Conservation (phyloP, 352 stramenopile species). For the Phytopythium montanum region DNA sequence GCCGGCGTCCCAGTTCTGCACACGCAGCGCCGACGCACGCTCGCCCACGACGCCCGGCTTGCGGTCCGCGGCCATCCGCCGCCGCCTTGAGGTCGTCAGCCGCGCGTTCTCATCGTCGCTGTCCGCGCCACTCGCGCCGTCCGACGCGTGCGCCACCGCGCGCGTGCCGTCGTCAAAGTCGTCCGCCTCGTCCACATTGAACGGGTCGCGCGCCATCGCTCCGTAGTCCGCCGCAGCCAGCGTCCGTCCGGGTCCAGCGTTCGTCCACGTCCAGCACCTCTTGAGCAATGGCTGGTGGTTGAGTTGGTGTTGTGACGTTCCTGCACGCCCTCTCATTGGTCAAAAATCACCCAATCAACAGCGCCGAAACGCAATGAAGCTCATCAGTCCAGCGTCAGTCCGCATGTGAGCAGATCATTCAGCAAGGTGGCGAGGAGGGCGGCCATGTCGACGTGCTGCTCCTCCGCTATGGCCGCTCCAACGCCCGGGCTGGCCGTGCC, state of each 20-base stretch:
- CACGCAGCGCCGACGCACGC: constrained; percentile 59
- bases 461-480: too few relatives aligned
- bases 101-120: constrained; percentile 27
- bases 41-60: constrained; percentile 31
- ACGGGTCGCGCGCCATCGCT: constrained; percentile 49
- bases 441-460: neutral
- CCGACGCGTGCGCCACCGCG: constrained; percentile 34
- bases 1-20: constrained; percentile 70
- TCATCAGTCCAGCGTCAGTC: too few relatives aligned
- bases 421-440: too few relatives aligned
- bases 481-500: constrained; percentile 26
- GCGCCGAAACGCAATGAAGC: too few relatives aligned
- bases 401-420: too few relatives aligned
- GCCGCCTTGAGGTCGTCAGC: constrained; percentile 48
- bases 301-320: too few relatives aligned
- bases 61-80: constrained; percentile 36
- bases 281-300: too few relatives aligned
- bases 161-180: constrained; percentile 81
- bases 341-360: too few relatives aligned
- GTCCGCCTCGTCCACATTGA: constrained; percentile 77
- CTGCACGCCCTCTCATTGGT: too few relatives aligned
- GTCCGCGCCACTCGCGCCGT: constrained; percentile 13
- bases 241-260: too few relatives aligned
- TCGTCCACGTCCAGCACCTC: too few relatives aligned
- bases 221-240: neutral